A percentile compares a stretch with the other conserved stretches of the same genome.
phyloP scores from a whole-genome alignment of 257 asterid genomes.

The Nicotiana benthamiana region DNA sequence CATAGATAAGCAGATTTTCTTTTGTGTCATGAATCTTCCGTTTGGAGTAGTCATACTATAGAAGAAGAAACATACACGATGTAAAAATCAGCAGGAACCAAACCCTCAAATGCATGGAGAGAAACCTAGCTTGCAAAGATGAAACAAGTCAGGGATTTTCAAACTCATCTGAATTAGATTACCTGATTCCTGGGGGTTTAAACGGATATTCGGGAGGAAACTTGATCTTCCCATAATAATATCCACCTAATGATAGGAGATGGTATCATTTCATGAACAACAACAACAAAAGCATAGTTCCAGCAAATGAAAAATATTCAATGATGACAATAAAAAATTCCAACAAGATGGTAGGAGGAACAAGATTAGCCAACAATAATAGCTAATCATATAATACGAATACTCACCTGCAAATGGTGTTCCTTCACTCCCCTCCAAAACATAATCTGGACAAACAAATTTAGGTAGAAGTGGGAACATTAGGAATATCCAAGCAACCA shows the following conservation, averaged over 20 bases:
- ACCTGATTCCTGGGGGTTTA: slow-evolving; percentile 97
- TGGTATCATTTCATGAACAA: neutral
- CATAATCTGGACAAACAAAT: slow-evolving; percentile 62
- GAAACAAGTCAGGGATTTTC: neutral
- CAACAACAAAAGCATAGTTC: neutral
- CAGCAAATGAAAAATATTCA: neutral
- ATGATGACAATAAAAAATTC: slow-evolving; percentile 1
- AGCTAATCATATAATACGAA: neutral
- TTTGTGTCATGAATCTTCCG: slow-evolving; percentile 91
- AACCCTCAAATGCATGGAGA: neutral
- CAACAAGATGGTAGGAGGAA: neutral
- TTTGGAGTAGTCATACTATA: slow-evolving; percentile 66
- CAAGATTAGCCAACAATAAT: neutral
- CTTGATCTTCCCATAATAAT: slow-evolving; percentile 88
- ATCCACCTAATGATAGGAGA: slow-evolving; percentile 54
- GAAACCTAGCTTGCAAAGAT: neutral
- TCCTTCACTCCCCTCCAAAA: slow-evolving; percentile 99
- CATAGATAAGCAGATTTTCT: slow-evolving; percentile 93
- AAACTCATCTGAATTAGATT: slow-evolving; percentile 7
- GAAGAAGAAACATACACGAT: slow-evolving; percentile 15
- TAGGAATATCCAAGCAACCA: slow-evolving; percentile 20
- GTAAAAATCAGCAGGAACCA: slow-evolving; percentile 6
- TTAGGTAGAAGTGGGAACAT: neutral
- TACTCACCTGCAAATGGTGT: slow-evolving; percentile 90
- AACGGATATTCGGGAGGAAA: slow-evolving; percentile 96